Base-by-base conservation (phyloP, 805 yeast species). In the Danielia reshetovae region DNA sequence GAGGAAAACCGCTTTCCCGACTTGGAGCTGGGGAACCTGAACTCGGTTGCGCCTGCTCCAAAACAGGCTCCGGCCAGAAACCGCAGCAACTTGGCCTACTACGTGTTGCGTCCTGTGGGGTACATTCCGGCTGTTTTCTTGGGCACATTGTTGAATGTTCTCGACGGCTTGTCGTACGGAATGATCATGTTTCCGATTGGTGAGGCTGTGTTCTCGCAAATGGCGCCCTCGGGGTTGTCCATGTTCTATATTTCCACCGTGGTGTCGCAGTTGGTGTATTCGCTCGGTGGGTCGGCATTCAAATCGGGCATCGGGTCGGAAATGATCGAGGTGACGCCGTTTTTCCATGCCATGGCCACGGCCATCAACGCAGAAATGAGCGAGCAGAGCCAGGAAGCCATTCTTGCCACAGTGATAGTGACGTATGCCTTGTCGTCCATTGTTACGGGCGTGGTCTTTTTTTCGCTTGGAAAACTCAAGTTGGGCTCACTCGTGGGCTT, bases 261-360 rank as follows among this genome's bases (percentile, higher is more conserved):
- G n/a, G 74, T 90, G 1, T 84, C 95, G 0, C 98, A 93, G 57
- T 62, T 88, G 43, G 85, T 87, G 5, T 89, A 77, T 54, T 88
- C 97, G 0, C 59, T 85, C 16, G 98, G 98, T 11, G 94, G 94
- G 1, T 85, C 96, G 11, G 84, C 85, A 7, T 90, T 93, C 64
- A 78, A 77, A 42, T 74, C 88, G 2, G 96, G 95, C n/a, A 79
- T 90, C 28, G 98, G 98, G 1, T 85, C 96, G 3, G 97, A 93
- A 62, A 93, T 93, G 98, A 93, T 93, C 46, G 98, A 93, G 58
- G 87, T 93, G n/a, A 95, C 96, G 2, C 98, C 98, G 2, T 93
- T 93, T 57, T 90, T 90, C 68, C 98, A 93, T 54, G 74, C 94
- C 2, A 89, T 93, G 95, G 97, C 97, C 1, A 66, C 75, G 18